These are phyloP conservation scores for Gracilaria domingensis DNA, from an alignment of 23 red algal genomes.

Conservation along the genomic window DNA sequence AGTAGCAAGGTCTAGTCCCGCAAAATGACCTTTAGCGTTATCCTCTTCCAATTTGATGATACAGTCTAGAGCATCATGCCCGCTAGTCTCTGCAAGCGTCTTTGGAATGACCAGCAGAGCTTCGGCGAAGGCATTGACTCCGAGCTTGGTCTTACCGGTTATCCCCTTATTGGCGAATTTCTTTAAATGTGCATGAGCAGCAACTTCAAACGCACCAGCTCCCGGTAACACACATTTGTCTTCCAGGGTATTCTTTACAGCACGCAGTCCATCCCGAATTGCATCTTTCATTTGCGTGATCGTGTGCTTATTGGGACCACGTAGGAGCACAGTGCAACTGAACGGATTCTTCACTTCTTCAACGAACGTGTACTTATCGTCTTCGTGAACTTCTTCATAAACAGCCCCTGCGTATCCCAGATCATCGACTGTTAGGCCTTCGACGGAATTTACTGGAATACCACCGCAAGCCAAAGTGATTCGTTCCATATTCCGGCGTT, in stretches of 20 bases:
- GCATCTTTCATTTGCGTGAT: slow-evolving; percentile 99
- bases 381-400: slow-evolving; percentile 94
- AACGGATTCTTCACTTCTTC: slow-evolving; percentile 92
- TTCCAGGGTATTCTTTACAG: slow-evolving; percentile 92
- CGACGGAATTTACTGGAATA: slow-evolving; percentile 89
- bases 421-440: slow-evolving; percentile 79
- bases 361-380: slow-evolving; percentile 99
- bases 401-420: slow-evolving; percentile 94
- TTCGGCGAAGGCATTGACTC: slow-evolving; percentile 87
- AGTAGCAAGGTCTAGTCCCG: slow-evolving; percentile 87
- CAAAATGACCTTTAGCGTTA: slow-evolving; percentile 66
- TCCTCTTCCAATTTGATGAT: slow-evolving; percentile 90
- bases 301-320: slow-evolving; percentile 92
- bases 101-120: slow-evolving; percentile 95
- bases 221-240: slow-evolving; percentile 90
- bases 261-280: slow-evolving; percentile 93
- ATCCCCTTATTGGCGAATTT: slow-evolving; percentile 69
- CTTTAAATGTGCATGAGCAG: slow-evolving; percentile 84
- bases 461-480: slow-evolving; percentile 95
- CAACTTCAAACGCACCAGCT: slow-evolving; percentile 92
- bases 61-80: slow-evolving; percentile 91
- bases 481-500: slow-evolving; percentile 99
- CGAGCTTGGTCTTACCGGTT: slow-evolving; percentile 87
- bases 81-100: slow-evolving; percentile 96
- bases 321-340: slow-evolving; percentile 94